A percentile compares a stretch with the other conserved stretches of the same genome.
Conservation (phyloP, 148 eudicot species). For the Rhododendron ovatum region DNA sequence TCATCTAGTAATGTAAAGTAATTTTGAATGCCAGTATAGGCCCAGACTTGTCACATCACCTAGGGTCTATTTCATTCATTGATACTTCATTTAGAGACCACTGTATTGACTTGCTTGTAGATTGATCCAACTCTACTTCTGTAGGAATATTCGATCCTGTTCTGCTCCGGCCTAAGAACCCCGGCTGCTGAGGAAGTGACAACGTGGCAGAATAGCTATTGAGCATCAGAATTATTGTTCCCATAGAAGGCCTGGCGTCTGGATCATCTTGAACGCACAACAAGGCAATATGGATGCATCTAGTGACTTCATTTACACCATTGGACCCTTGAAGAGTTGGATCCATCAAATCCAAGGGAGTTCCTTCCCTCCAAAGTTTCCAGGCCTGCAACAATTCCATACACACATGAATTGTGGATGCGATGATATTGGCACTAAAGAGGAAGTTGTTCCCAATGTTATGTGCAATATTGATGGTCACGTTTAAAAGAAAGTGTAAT, state of each 20-base stretch:
- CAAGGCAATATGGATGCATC: constrained; percentile 33
- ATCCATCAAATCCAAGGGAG: constrained; percentile 23
- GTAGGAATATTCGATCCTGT: no score
- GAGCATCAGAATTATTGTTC: constrained; percentile 20
- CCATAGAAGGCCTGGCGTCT: constrained; percentile 37
- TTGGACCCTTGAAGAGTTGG: constrained; percentile 17
- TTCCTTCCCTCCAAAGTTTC: constrained; percentile 24
- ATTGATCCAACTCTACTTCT: neutral
- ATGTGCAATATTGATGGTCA: neutral
- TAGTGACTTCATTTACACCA: constrained; percentile 21
- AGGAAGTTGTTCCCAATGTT: neutral
- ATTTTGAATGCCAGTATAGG: neutral
- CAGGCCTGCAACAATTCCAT: constrained; percentile 21
- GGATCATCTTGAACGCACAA: constrained; percentile 35
- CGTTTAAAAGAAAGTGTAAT: neutral
- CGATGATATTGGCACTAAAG: neutral
- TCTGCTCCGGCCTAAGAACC: neutral
- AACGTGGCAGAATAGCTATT: constrained; percentile 20
- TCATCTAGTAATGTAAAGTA: neutral
- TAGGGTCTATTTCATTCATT: neutral
- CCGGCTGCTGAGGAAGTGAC: constrained; percentile 23
- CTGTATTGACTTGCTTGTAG: neutral
- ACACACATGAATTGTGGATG: neutral
- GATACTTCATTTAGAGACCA: neutral
- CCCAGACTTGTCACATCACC: neutral